Conservation (phyloP, 352 stramenopile genomes). For the Pythium dissimile region DNA sequence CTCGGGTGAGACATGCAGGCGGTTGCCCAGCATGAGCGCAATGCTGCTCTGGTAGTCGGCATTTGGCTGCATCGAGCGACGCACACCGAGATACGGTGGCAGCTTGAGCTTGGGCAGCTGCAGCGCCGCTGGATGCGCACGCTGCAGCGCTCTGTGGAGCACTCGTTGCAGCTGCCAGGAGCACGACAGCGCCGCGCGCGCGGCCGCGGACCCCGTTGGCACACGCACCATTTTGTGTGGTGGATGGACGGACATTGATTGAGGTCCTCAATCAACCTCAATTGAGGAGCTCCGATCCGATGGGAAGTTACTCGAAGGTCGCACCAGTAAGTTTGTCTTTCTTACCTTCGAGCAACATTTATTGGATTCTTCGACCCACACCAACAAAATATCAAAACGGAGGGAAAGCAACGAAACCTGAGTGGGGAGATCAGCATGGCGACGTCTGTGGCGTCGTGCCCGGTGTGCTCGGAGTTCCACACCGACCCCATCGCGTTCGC, state of each 20-base stretch:
- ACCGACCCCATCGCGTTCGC: conserved; percentile 33
- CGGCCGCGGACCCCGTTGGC: conserved; percentile 2
- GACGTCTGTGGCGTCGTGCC: conserved; percentile 33
- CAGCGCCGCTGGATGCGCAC: conserved; percentile 28
- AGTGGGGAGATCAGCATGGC: neutral
- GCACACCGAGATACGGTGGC: conserved; percentile 49
- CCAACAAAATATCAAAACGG: too few relatives aligned
- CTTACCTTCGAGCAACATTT: conserved; percentile 8
- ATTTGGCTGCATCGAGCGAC: conserved; percentile 54
- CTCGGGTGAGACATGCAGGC: conserved; percentile 33
- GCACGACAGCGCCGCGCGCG: conserved; percentile 41
- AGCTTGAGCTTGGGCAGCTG: conserved; percentile 24
- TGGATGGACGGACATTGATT: too few relatives aligned
- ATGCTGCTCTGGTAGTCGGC: conserved; percentile 81
- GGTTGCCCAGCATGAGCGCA: conserved; percentile 52
- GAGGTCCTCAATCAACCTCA: too few relatives aligned
- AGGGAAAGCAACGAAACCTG: neutral
- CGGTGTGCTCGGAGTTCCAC: conserved; percentile 46
- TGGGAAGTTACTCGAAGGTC: conserved; percentile 23
- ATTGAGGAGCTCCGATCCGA: neutral
- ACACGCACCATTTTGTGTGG: neutral
- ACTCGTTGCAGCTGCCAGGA: conserved; percentile 43
- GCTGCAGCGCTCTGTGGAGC: conserved; percentile 36
- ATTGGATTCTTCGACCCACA: neutral
- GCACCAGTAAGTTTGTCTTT: neutral